Base-by-base conservation (phyloP, 208 protist species). In the Trypanosoma congolense region DNA sequence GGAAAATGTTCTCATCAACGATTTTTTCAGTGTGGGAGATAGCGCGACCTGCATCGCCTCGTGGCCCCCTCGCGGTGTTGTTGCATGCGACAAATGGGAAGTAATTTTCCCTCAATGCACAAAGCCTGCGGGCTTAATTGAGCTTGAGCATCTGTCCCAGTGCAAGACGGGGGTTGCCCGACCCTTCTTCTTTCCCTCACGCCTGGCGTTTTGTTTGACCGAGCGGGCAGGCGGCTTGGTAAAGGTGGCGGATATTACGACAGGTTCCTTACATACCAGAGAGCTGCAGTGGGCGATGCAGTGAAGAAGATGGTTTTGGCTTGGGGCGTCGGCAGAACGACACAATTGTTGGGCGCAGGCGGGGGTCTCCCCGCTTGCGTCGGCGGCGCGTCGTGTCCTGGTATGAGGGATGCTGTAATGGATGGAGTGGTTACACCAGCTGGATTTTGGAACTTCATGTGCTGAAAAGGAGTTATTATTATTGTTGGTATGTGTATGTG, bases 211-310 rank as follows among this genome's bases (percentile, higher is more conserved):
- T 55, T 66, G 38, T 95, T 95, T 57, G 61, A 80, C 51, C 18
- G 24, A 18, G 14, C 50, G n/a, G 70, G 63, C 5, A 81, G 83
- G 0, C 65, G 87, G 3, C 62, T 92, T 0, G 87, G 87, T 41
- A 92, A 92, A 38, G 87, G 87, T n/a, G 69, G 87, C 31, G 87
- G 87, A 19, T 95, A 77, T 67, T 95, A 95, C 67, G 87, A 95
- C 61, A 68, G 79, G 16, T 95, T 95, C 44, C 65, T 92, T 10
- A 24, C 25, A 18, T 82, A 75, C 44, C 56, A 59, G 21, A 56
- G 50, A 19, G 8, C 2, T 42, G 30, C 48, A 28, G 4, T 18
- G 14, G 21, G 21, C 3, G 10, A 8, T 30, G 43, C 21, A 18
- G 18, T n/a, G 9, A 14, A 36, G 4, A 40, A 8, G 14, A 36